phyloP scores from a whole-genome alignment of 345 rosid species.

The Noccaea caerulescens region DNA sequence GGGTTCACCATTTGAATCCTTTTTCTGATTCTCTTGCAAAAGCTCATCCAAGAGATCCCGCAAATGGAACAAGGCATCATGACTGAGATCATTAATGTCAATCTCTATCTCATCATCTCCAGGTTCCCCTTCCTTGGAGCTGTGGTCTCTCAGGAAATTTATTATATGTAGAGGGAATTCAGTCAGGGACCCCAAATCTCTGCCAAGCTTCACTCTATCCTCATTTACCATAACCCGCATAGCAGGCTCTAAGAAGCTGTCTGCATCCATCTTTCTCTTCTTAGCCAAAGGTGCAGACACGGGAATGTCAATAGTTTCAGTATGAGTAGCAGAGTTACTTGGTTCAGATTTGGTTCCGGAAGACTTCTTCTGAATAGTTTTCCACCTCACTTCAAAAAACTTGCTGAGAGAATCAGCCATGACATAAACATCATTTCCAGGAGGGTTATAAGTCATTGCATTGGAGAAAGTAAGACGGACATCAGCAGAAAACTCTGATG shows the following conservation, averaged over 20 bases:
- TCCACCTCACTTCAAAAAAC: constrained; percentile 83
- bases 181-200: constrained; percentile 68
- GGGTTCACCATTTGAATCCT: constrained; percentile 50
- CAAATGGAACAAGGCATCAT: constrained; percentile 68
- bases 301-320: not conserved
- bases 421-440: constrained; percentile 76
- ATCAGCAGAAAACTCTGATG: constrained; percentile 86
- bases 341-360: constrained; percentile 50
- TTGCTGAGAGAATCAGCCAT: constrained; percentile 68
- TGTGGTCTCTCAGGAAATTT: constrained; percentile 74
- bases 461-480: constrained; percentile 92
- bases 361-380: constrained; percentile 62
- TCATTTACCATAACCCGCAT: constrained; percentile 85
- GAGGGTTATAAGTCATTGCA: constrained; percentile 87
- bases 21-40: constrained; percentile 55
- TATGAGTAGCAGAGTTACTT: constrained; percentile 51
- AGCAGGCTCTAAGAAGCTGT: constrained; percentile 72
- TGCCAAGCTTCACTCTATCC: constrained; percentile 90
- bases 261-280: constrained; percentile 60
- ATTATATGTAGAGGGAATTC: constrained; percentile 65
- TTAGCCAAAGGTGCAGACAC: constrained; percentile 50
- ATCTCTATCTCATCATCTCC: constrained; percentile 91
- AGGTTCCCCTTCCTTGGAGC: constrained; percentile 70
- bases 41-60: constrained; percentile 71
- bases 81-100: constrained; percentile 77